Conservation (phyloP, 2,329 filamentous ascomycete species). For the Microdochium bolleyi region DNA sequence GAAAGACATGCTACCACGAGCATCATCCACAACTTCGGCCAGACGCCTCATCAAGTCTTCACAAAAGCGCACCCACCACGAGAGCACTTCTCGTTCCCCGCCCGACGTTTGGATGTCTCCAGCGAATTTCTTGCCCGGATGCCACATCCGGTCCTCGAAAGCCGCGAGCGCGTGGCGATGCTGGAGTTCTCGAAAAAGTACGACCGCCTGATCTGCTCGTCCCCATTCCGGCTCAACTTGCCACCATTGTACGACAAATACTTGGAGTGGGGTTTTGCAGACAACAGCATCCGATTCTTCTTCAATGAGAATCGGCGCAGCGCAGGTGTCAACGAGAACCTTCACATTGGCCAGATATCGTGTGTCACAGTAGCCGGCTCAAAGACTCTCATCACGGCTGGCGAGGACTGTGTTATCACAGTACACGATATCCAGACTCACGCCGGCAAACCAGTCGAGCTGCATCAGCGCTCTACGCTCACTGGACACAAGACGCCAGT, state of each 20-base stretch:
- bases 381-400: slow-evolving; percentile 83
- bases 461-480: slow-evolving; percentile 70
- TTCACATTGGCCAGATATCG: slow-evolving; percentile 86
- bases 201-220: slow-evolving; percentile 76
- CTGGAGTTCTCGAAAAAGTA: slow-evolving; percentile 71
- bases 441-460: slow-evolving; percentile 63
- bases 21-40: slow-evolving; percentile 97
- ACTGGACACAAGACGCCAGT: slow-evolving; percentile 88
- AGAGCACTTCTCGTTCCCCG: slow-evolving; percentile 58
- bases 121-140: slow-evolving; percentile 70
- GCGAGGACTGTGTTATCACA: slow-evolving; percentile 84
- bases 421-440: slow-evolving; percentile 66
- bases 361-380: slow-evolving; percentile 80
- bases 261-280: slow-evolving; percentile 92
- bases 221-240: slow-evolving; percentile 78
- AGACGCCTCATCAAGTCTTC: slow-evolving; percentile 95
- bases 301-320: slow-evolving; percentile 71
- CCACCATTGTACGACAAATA: slow-evolving; percentile 83
- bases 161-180: slow-evolving; percentile 71
- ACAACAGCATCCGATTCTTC: slow-evolving; percentile 89
- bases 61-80: slow-evolving; percentile 69
- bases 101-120: slow-evolving; percentile 67
- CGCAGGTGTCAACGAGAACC: slow-evolving; percentile 85
- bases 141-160: slow-evolving; percentile 69
- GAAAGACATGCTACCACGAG: slow-evolving; percentile 85